Percentiles rank a stretch among this genome's conserved stretches.
Conservation (phyloP, 2,329 filamentous ascomycete species). For the Pyrenochaeta sp. region DNA sequence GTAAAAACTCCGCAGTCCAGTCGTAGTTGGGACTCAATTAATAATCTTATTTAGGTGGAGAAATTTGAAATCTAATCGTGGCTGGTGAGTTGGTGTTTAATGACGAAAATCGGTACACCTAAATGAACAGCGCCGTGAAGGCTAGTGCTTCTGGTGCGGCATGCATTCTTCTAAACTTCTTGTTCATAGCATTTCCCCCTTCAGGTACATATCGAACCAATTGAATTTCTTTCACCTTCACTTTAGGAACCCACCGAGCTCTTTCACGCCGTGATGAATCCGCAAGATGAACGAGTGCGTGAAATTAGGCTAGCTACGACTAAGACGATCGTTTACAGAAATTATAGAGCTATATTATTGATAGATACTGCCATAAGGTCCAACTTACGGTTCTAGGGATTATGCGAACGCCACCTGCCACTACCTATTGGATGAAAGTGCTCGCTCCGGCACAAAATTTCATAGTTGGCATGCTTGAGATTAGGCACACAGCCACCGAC, state of each 20-base stretch:
- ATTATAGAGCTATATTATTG: too few species aligned
- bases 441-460: background rate
- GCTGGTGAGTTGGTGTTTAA: constrained; percentile 14
- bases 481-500: background rate
- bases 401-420: too few species aligned
- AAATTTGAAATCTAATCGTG: constrained; percentile 39
- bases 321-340: too few species aligned
- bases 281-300: too few species aligned
- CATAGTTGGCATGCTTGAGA: background rate
- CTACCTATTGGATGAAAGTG: background rate
- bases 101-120: background rate
- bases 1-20: too few species aligned
- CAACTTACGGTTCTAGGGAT: too few species aligned
- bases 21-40: too few species aligned
- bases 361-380: too few species aligned
- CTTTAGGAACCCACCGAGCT: too few species aligned
- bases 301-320: too few species aligned
- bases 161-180: background rate
- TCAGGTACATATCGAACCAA: background rate
- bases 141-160: background rate
- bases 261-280: too few species aligned
- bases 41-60: constrained; percentile 31
- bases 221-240: too few species aligned
- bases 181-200: background rate
- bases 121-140: background rate